A percentile compares a stretch with the other conserved stretches of the same genome.
These are phyloP conservation scores for Venturia aucupariae DNA, from an alignment of 2,329 filamentous ascomycete species.

Conservation along the genomic window DNA sequence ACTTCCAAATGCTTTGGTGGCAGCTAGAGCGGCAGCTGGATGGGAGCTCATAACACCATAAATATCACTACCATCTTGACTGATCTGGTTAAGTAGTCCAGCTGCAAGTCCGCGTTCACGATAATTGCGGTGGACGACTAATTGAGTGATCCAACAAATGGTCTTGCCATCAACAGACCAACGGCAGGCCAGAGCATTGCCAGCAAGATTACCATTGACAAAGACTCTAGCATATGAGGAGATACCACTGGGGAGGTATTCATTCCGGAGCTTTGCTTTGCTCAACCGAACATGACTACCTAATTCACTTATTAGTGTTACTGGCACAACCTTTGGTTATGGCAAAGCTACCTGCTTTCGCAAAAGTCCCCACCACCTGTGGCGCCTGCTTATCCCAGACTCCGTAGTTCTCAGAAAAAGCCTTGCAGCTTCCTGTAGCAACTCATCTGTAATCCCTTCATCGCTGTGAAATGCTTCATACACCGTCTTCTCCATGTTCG, in stretches of 20 bases:
- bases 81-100: conserved; percentile 26
- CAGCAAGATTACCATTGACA: conserved; percentile 26
- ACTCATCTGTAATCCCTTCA: conserved; percentile 26
- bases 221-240: conserved; percentile 26
- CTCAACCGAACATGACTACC: background rate
- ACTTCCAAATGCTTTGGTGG: conserved; percentile 25
- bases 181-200: conserved; percentile 30
- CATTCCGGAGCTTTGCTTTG: conserved; percentile 18
- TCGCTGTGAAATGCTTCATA: conserved; percentile 23
- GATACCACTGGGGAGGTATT: conserved; percentile 21
- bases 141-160: conserved; percentile 35
- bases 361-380: conserved; percentile 18
- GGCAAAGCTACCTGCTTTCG: conserved; percentile 19
- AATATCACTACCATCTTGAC: conserved; percentile 24
- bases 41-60: conserved; percentile 35
- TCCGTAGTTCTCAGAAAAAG: conserved; percentile 30
- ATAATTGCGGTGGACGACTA: conserved; percentile 30
- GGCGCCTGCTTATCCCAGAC: conserved; percentile 23
- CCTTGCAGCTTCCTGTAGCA: conserved; percentile 28
- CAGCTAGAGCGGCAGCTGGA: conserved; percentile 29
- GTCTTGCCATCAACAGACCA: conserved; percentile 25
- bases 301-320: background rate
- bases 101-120: conserved; percentile 30
- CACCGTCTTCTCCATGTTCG: conserved; percentile 22
- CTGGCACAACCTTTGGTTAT: background rate